Conservation (phyloP, 1,284 basidiomycete species). For the Trichosporon faecale region DNA sequence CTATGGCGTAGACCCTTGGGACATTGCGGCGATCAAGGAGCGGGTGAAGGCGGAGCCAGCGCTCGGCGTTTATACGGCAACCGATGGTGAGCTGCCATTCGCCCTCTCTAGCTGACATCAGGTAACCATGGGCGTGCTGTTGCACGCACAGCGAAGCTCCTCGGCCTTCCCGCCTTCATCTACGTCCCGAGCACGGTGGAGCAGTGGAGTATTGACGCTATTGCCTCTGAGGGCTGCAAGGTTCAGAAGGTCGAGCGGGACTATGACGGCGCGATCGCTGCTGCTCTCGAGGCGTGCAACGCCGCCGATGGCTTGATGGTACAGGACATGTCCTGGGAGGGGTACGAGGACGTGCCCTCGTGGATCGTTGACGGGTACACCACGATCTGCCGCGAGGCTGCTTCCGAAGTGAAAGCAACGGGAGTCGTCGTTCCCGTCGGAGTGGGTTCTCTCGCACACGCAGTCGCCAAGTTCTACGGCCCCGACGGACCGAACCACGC, state of each 20-base stretch:
- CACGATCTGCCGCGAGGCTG: conserved; percentile 17
- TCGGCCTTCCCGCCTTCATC: conserved; percentile 19
- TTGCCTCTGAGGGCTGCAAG: conserved; percentile 18
- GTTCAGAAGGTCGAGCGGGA: conserved; percentile 17
- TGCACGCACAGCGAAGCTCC: conserved; percentile 16
- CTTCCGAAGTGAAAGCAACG: conserved; percentile 5
- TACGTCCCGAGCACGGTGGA: conserved; percentile 23
- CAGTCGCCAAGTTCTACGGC: conserved; percentile 18
- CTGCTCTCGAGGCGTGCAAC: background rate
- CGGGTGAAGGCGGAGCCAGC: background rate
- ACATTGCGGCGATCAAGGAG: conserved; percentile 13
- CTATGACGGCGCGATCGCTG: conserved; percentile 21
- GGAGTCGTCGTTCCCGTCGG: conserved; percentile 25
- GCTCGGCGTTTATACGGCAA: conserved; percentile 20
- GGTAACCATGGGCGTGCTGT: conserved; percentile 26
- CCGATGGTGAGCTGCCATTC: conserved; percentile 18
- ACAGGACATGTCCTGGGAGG: conserved; percentile 24
- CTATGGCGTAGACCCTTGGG: conserved; percentile 21
- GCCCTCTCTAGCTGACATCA: conserved; percentile 3
- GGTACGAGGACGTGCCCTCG: conserved; percentile 17
- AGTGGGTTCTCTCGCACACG: conserved; percentile 24
- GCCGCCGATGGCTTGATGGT: conserved; percentile 18
- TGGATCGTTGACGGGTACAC: conserved; percentile 21
- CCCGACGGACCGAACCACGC: background rate
- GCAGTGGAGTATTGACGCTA: conserved; percentile 20